phyloP scores from a whole-genome alignment of 805 yeast genomes.

The Tetrapisispora namnaoensis region DNA sequence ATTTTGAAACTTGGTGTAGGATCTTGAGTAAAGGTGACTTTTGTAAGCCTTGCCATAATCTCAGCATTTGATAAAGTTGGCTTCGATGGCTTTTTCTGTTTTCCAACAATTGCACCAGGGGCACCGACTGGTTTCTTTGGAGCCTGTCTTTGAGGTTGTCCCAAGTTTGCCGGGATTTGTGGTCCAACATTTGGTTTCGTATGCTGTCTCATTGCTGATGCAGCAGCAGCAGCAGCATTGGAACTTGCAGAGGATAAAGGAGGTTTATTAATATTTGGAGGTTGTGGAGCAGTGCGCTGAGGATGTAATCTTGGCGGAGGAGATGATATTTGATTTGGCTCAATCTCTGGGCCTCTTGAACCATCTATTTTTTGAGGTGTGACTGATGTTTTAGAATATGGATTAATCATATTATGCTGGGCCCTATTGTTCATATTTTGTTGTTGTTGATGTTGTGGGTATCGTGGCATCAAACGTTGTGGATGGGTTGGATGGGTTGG shows the following conservation, averaged over 20 bases:
- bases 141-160: conserved; percentile 21
- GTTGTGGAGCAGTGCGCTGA: conserved; percentile 18
- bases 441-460: conserved; percentile 4
- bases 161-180: conserved; percentile 13
- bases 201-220: conserved; percentile 23
- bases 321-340: conserved; percentile 1
- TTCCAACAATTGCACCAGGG: conserved; percentile 24
- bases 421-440: conserved; percentile 9
- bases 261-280: conserved; percentile 6
- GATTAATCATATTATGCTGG: conserved; percentile 17
- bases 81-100: conserved; percentile 40
- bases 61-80: conserved; percentile 78
- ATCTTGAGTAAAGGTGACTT: conserved; percentile 74
- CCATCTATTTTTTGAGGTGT: conserved; percentile 1
- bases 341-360: not conserved
- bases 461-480: conserved; percentile 4
- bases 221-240: conserved; percentile 28
- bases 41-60: conserved; percentile 65
- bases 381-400: conserved; percentile 11
- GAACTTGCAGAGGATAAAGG: conserved; percentile 10
- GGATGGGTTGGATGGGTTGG: conserved; percentile 3
- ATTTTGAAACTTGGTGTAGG: conserved; percentile 77
- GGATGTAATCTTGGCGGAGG: conserved; percentile 20
- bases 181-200: conserved; percentile 4
- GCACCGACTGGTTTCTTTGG: conserved; percentile 24